phyloP scores from a whole-genome alignment of 176 grass and related monocot species.

The Cymbopogon citratus region DNA sequence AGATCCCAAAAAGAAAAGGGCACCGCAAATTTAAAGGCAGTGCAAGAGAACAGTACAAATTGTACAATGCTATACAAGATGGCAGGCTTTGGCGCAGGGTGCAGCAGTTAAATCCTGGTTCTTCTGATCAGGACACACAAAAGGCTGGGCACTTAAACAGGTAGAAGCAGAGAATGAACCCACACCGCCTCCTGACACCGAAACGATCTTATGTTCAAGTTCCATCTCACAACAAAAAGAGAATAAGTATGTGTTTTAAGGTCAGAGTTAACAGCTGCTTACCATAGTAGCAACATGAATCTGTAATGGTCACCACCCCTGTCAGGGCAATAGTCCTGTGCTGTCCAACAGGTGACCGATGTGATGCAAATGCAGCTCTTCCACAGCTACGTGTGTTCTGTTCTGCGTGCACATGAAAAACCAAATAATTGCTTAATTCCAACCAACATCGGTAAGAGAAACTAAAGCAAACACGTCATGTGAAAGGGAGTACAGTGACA shows the following conservation, averaged over 20 bases:
- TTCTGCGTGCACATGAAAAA: conserved; percentile 6
- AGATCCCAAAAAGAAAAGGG: conserved; percentile 22
- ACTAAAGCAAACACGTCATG: neutral
- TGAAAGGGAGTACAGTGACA: neutral
- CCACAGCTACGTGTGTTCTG: conserved; percentile 19
- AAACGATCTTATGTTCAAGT: neutral
- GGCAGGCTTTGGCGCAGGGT: conserved; percentile 35
- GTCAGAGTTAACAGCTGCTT: conserved; percentile 23
- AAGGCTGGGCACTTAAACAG: conserved; percentile 36
- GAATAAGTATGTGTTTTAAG: conserved; percentile 24
- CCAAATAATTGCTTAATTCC: neutral
- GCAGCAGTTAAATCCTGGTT: conserved; percentile 38
- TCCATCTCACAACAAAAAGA: conserved; percentile 13
- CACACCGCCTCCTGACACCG: conserved; percentile 3
- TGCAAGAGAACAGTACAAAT: conserved; percentile 17
- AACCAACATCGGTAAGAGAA: neutral
- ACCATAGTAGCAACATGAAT: conserved; percentile 29
- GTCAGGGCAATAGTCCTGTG: conserved; percentile 12
- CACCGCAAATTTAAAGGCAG: conserved; percentile 1
- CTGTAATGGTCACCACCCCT: conserved; percentile 15
- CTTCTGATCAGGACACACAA: conserved; percentile 18
- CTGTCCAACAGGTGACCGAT: neutral
- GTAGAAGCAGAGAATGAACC: conserved; percentile 25
- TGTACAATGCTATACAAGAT: conserved; percentile 9
- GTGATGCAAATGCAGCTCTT: conserved; percentile 14